Percentiles rank a stretch among this genome's conserved stretches.
Conservation (phyloP, 345 rosid genomes). For the Lumnitzera littorea region DNA sequence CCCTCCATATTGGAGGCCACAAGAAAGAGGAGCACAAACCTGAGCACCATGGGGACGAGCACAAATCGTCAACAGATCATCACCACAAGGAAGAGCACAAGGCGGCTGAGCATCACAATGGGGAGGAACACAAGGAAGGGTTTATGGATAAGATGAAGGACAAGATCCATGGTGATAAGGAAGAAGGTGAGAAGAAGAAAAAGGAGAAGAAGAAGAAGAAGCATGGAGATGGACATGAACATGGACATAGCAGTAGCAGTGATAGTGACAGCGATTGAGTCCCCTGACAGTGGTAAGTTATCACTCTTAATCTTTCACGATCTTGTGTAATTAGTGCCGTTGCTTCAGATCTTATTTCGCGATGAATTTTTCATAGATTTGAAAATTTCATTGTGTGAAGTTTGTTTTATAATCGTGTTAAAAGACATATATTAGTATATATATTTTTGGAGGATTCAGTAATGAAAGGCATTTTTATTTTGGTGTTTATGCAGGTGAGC, state of each 20-base stretch:
- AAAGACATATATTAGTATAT: no score
- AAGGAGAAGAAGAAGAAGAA: constrained; percentile 19
- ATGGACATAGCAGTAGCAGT: constrained; percentile 46
- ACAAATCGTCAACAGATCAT: not conserved
- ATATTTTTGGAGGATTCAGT: no score
- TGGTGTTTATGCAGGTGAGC: no score
- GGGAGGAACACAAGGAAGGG: constrained; percentile 39
- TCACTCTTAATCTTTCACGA: not conserved
- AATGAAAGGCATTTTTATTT: no score
- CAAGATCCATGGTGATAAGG: constrained; percentile 36
- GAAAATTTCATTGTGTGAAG: no score
- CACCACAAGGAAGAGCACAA: not conserved
- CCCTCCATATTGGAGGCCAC: constrained; percentile 61
- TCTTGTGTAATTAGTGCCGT: not conserved
- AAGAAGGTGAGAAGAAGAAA: constrained; percentile 30
- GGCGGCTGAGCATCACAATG: constrained; percentile 7
- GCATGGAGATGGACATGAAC: constrained; percentile 16
- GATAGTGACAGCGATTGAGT: constrained; percentile 62
- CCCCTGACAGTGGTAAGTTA: no score
- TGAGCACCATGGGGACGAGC: constrained; percentile 4
- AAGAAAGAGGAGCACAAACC: constrained; percentile 24
- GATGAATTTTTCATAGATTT: no score
- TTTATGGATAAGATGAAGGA: constrained; percentile 35
- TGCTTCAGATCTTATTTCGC: no score
- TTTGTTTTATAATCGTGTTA: no score